phyloP scores from a whole-genome alignment of 805 yeast genomes.

The Diddensiella caesifluorescens region DNA sequence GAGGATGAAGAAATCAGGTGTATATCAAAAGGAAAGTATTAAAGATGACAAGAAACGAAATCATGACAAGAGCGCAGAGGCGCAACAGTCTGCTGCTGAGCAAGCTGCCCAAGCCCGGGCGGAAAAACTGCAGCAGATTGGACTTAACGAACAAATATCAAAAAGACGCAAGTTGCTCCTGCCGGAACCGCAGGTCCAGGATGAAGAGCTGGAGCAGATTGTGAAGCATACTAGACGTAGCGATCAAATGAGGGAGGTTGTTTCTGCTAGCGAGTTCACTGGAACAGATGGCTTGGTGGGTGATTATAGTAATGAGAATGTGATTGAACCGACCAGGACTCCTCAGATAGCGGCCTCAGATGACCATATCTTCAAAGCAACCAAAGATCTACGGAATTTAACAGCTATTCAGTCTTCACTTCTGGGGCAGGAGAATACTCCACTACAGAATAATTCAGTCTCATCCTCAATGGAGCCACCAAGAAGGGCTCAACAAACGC shows the following conservation, averaged over 20 bases:
- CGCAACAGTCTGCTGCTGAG: conserved; percentile 26
- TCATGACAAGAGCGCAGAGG: conserved; percentile 19
- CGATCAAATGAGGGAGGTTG: conserved; percentile 17
- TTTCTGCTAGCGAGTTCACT: conserved; percentile 19
- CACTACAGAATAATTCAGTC: conserved; percentile 12
- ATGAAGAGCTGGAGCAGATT: conserved; percentile 30
- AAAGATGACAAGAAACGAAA: conserved; percentile 19
- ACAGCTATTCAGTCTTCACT: conserved; percentile 36
- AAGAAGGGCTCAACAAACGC: conserved; percentile 3
- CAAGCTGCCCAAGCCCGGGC: conserved; percentile 24
- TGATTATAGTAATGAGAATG: not conserved
- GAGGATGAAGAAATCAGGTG: conserved; percentile 31
- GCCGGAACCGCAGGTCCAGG: conserved; percentile 34
- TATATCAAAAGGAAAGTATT: conserved; percentile 19
- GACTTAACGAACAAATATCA: conserved; percentile 28
- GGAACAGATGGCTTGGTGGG: conserved; percentile 13
- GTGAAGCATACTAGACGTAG: conserved; percentile 26
- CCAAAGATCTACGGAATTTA: conserved; percentile 33
- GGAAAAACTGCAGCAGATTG: conserved; percentile 29
- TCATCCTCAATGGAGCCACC: conserved; percentile 6
- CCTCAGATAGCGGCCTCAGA: conserved; percentile 24
- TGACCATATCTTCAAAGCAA: conserved; percentile 33
- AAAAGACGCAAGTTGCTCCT: conserved; percentile 38
- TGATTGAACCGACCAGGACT: not conserved
- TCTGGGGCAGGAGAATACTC: conserved; percentile 27